Evolutionary conservation across 2,329 filamentous ascomycete genomes (phyloP), one percentile per base, ranked within the genome.

Genomic region (Pestalotiopsis fici): DNA sequence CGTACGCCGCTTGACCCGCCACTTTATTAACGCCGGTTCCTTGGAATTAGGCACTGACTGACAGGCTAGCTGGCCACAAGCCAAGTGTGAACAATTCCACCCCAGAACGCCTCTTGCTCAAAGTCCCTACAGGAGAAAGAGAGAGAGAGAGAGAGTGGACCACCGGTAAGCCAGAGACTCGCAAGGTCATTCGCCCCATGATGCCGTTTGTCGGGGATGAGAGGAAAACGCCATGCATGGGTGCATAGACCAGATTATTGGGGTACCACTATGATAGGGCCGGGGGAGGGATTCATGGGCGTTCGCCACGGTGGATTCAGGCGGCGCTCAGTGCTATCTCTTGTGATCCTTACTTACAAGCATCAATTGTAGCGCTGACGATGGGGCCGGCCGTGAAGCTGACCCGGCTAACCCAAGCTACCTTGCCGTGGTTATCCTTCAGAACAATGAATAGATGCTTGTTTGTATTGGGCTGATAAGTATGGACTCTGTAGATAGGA

Each of bases 281-380:
- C 50, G 66, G 62, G 66, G 50, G 27, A 35, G 31, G 31, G 11
- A 7, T 50, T 13, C 59, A 55, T 21, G 35, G 13, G 62, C 63
- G 57, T 39, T 37, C 31, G 57, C 57, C 57, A 37, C 57, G 54
- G 28, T 63, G 64, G 69, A 71, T 72, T 71, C 69, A 67, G 70
- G 72, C 69, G 69, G 71, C 71, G 70, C 73, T 69, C 70, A 74
- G 73, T 73, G 71, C 73, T 47, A 61, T 65, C 39, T 62, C 61
- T 43, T 54, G 27, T 35, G n/a, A 31, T 64, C 61, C 66, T 23
- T 39, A 54, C 66, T 67, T 37, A 55, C 61, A 64, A 61, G 61
- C 65, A 63, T 63, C 60, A 39, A 64, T 39, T 56, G 27, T 60
- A 59, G 64, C 47, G 57, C 57, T 60, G 43, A 50, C 64, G 21